These are phyloP conservation scores for Grigorovia yakushimaensis DNA, from an alignment of 805 yeast species.

Conservation along the genomic window DNA sequence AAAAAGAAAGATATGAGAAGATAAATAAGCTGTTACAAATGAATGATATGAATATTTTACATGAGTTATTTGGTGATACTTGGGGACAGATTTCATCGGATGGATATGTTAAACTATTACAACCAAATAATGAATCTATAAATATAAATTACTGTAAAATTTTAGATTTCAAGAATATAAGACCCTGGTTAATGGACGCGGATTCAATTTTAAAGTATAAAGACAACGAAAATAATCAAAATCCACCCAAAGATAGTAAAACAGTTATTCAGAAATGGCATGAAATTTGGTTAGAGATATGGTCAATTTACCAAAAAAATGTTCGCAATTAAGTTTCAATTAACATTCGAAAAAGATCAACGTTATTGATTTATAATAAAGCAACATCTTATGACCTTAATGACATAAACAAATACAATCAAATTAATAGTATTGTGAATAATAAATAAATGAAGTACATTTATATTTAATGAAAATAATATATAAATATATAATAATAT, in stretches of 20 bases:
- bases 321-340: background rate
- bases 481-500: too few relatives aligned
- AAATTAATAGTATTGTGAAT: too few relatives aligned
- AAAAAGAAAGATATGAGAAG: conserved; percentile 9
- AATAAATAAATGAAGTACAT: too few relatives aligned
- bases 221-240: background rate
- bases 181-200: conserved; percentile 18
- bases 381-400: too few relatives aligned
- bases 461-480: too few relatives aligned
- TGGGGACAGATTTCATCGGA: conserved; percentile 24
- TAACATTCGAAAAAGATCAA: too few relatives aligned
- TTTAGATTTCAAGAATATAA: conserved; percentile 15
- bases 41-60: conserved; percentile 18
- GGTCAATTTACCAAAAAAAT: conserved; percentile 1
- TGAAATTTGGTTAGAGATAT: conserved; percentile 13
- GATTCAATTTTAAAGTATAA: background rate
- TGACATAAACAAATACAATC: too few relatives aligned
- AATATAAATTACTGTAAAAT: conserved; percentile 9
- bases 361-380: too few relatives aligned
- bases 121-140: background rate
- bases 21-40: conserved; percentile 9
- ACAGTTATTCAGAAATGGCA: conserved; percentile 8
- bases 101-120: conserved; percentile 10
- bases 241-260: background rate
- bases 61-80: conserved; percentile 22